A percentile compares a stretch with the other conserved stretches of the same genome.
These are phyloP conservation scores for Gamsiella multidivaricata DNA, from an alignment of 192 early-diverging fungal genomes.

Conservation along the genomic window DNA sequence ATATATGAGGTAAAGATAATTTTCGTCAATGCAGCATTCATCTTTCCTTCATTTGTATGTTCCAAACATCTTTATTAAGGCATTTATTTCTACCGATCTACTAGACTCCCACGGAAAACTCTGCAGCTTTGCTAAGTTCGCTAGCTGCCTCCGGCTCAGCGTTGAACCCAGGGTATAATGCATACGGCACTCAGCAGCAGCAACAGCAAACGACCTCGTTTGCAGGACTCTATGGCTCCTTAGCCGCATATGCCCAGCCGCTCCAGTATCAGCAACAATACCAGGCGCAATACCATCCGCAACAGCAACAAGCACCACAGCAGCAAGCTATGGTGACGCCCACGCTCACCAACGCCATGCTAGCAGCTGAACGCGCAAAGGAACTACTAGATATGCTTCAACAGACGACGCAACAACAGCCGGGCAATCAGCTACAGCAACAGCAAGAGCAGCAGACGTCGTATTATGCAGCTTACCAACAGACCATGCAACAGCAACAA, in stretches of 20 bases:
- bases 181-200: not conserved
- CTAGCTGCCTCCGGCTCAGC: no score
- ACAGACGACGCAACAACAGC: slow-evolving; percentile 9
- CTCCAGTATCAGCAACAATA: not conserved
- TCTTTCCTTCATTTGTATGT: not conserved
- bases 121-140: not conserved
- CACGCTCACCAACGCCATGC: not conserved
- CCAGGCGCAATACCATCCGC: not conserved
- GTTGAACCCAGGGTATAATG: not conserved
- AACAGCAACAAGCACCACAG: slow-evolving; percentile 1
- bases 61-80: not conserved
- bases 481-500: not conserved
- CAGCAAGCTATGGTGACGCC: not conserved
- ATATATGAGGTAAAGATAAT: no score
- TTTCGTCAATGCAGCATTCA: not conserved
- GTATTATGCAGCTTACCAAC: slow-evolving; percentile 17
- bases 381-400: slow-evolving; percentile 19
- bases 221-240: not conserved
- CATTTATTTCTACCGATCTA: not conserved
- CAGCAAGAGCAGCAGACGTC: slow-evolving; percentile 26
- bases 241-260: not conserved
- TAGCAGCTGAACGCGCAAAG: not conserved
- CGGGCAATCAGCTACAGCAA: not conserved
- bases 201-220: not conserved
- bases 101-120: not conserved